Conservation (phyloP, 2,329 filamentous ascomycete genomes). For the Alternaria incomplexa region DNA sequence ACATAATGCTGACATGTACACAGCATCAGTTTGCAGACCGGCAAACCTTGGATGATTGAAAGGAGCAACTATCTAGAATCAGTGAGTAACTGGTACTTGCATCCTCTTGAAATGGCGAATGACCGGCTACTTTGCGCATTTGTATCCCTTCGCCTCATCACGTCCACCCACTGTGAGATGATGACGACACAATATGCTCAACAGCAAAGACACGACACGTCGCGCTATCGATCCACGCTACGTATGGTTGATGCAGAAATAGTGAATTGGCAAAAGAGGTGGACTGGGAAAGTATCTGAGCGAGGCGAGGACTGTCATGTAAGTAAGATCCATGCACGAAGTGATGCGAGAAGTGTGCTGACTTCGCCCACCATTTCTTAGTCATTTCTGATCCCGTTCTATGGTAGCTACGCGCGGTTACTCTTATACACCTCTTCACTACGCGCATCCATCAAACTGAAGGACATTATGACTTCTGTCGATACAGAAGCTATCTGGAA, state of each 20-base stretch:
- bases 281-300: neutral
- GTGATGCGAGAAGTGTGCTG: neutral
- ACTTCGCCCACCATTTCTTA: neutral
- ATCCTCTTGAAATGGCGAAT: constrained; percentile 7
- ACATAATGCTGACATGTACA: neutral
- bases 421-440: constrained; percentile 12
- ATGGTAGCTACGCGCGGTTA: constrained; percentile 10
- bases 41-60: constrained; percentile 4
- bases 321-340: neutral
- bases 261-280: neutral
- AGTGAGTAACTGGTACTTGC: neutral
- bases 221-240: neutral
- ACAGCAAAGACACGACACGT: neutral
- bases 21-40: neutral
- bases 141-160: neutral
- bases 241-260: neutral
- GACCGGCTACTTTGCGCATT: constrained; percentile 14
- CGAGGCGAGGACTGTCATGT: constrained; percentile 5
- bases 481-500: constrained; percentile 17
- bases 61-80: constrained; percentile 5
- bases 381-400: constrained; percentile 13
- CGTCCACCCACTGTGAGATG: neutral
- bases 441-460: constrained; percentile 5
- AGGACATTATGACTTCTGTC: constrained; percentile 5
- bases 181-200: neutral